Conservation (phyloP, 2,329 filamentous ascomycete species). For the Stachybotrys elegans region DNA sequence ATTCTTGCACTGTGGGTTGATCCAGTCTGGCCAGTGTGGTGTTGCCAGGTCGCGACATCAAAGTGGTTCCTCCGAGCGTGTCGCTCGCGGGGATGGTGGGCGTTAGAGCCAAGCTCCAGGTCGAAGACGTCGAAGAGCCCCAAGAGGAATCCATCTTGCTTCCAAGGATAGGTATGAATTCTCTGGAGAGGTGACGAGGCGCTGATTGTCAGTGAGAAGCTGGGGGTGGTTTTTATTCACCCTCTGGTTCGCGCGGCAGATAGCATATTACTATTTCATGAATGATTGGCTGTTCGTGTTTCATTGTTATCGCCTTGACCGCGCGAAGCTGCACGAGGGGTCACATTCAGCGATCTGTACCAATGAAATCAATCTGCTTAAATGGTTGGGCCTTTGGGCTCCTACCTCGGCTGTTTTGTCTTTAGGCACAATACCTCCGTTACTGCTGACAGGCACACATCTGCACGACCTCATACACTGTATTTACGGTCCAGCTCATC, state of each 20-base stretch:
- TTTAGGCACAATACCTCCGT: too few relatives aligned
- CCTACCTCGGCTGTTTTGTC: too few relatives aligned
- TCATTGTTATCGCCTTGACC: too few relatives aligned
- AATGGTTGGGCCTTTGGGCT: too few relatives aligned
- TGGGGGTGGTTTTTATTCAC: neutral
- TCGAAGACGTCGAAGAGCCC: too few relatives aligned
- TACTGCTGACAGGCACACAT: too few relatives aligned
- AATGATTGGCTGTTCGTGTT: neutral
- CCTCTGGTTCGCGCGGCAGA: neutral
- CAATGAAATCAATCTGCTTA: too few relatives aligned
- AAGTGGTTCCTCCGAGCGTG: neutral
- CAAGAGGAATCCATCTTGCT: neutral
- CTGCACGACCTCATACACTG: too few relatives aligned
- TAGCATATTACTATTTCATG: neutral
- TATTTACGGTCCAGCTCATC: too few relatives aligned
- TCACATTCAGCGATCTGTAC: too few relatives aligned
- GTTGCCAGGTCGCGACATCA: neutral
- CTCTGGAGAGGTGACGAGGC: neutral
- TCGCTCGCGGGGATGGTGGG: neutral
- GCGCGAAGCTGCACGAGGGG: too few relatives aligned
- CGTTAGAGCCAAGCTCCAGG: neutral
- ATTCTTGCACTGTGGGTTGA: neutral
- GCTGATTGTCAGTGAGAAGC: neutral
- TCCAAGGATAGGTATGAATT: neutral
- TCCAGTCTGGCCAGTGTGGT: neutral